phyloP scores from a whole-genome alignment of 257 asterid genomes.

The Capsicum pubescens region DNA sequence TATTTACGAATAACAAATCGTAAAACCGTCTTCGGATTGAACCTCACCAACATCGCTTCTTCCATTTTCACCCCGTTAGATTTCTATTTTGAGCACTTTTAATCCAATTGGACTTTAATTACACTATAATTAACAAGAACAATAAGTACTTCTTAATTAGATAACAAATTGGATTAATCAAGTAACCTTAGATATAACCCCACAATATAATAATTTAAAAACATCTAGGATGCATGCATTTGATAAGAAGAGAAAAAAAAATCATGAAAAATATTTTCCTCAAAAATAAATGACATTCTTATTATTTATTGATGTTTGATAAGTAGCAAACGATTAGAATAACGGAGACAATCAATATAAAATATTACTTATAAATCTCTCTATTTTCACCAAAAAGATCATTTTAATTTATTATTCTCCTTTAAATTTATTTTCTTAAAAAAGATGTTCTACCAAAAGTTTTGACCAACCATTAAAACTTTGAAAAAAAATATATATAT shows the following conservation, averaged over 20 bases:
- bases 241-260: too few relatives aligned
- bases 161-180: not conserved
- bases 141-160: not conserved
- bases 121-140: not conserved
- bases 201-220: too few relatives aligned
- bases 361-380: too few relatives aligned
- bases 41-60: conserved; percentile 94
- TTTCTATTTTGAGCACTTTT: not conserved
- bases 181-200: not conserved
- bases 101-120: not conserved
- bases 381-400: too few relatives aligned
- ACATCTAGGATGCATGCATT: too few relatives aligned
- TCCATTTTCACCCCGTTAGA: not conserved
- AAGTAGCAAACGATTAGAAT: too few relatives aligned
- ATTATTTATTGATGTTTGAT: not conserved
- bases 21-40: conserved; percentile 90
- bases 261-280: too few relatives aligned
- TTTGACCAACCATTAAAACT: not conserved
- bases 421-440: too few relatives aligned
- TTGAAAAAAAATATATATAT: not conserved
- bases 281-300: too few relatives aligned
- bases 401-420: too few relatives aligned
- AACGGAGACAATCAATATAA: too few relatives aligned
- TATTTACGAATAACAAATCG: conserved; percentile 43
- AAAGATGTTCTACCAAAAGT: too few relatives aligned